phyloP scores from a whole-genome alignment of 2,329 filamentous ascomycete species.

The Phialemoniopsis sp. region DNA sequence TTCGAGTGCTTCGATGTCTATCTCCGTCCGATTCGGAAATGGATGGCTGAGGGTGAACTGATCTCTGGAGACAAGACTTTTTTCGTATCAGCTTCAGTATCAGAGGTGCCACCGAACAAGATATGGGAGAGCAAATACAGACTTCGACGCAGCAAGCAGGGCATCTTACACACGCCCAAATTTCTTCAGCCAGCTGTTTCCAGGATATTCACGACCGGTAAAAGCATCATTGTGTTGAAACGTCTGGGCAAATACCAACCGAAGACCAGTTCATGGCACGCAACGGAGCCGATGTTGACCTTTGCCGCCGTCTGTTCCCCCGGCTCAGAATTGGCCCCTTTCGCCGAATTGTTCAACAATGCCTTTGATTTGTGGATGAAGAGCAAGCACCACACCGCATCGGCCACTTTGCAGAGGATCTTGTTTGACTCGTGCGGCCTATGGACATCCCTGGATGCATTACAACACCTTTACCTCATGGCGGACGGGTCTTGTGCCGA shows the following conservation, averaged over 20 bases:
- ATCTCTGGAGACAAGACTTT: slow-evolving; percentile 64
- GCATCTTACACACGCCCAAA: slow-evolving; percentile 62
- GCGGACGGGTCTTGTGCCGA: slow-evolving; percentile 67
- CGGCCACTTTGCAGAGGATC: slow-evolving; percentile 58
- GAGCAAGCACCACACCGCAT: slow-evolving; percentile 68
- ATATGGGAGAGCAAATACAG: slow-evolving; percentile 76
- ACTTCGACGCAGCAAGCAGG: slow-evolving; percentile 57
- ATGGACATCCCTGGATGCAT: slow-evolving; percentile 56
- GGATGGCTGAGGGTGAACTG: slow-evolving; percentile 80
- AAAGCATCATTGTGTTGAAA: slow-evolving; percentile 81
- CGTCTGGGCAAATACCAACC: slow-evolving; percentile 53
- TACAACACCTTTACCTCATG: slow-evolving; percentile 74
- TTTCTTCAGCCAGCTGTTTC: slow-evolving; percentile 68
- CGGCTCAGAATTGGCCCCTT: slow-evolving; percentile 53
- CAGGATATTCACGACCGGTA: slow-evolving; percentile 82
- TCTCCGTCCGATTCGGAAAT: slow-evolving; percentile 70
- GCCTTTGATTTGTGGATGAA: slow-evolving; percentile 75
- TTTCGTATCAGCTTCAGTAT: slow-evolving; percentile 63
- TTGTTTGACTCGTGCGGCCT: slow-evolving; percentile 70
- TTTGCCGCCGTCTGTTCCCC: slow-evolving; percentile 52
- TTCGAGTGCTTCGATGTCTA: slow-evolving; percentile 81
- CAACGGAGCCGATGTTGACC: slow-evolving; percentile 43
- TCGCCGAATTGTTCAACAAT: slow-evolving; percentile 68
- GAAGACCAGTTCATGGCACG: slow-evolving; percentile 12
- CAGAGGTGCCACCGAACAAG: slow-evolving; percentile 53